phyloP scores from a whole-genome alignment of 192 early-diverging fungal species.

The Funneliformis geosporum region DNA sequence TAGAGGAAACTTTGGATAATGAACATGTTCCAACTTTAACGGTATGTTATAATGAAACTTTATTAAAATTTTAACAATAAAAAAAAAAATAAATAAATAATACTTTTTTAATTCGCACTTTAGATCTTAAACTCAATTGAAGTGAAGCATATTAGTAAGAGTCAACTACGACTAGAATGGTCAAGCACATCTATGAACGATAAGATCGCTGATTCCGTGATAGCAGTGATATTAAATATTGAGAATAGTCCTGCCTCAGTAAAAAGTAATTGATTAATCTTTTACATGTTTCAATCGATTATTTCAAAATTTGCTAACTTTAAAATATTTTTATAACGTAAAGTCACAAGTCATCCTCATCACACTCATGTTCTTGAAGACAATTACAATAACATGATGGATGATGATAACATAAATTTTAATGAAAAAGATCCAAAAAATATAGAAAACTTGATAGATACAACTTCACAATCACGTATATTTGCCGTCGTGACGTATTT shows the following conservation, averaged over 20 bases:
- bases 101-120: conserved; percentile 6
- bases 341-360: not conserved
- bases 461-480: not conserved
- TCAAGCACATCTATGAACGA: conserved; percentile 88
- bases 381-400: not conserved
- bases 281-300: not conserved
- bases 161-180: conserved; percentile 86
- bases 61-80: not conserved
- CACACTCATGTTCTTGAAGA: not conserved
- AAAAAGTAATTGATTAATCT: conserved; percentile 45
- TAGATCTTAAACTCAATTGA: conserved; percentile 66
- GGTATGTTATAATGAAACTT: conserved; percentile 24
- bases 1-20: conserved; percentile 51
- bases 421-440: not conserved
- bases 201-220: conserved; percentile 93
- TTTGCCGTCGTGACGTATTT: not conserved
- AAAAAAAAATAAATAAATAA: not conserved
- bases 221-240: conserved; percentile 82
- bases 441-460: not conserved
- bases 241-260: conserved; percentile 89
- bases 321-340: not conserved
- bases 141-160: conserved; percentile 59
- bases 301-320: not conserved
- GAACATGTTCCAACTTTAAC: conserved; percentile 39
- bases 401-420: not conserved